Base-by-base conservation (phyloP, 225 moss, liverwort and hornwort genomes). In the Asterella californica region DNA sequence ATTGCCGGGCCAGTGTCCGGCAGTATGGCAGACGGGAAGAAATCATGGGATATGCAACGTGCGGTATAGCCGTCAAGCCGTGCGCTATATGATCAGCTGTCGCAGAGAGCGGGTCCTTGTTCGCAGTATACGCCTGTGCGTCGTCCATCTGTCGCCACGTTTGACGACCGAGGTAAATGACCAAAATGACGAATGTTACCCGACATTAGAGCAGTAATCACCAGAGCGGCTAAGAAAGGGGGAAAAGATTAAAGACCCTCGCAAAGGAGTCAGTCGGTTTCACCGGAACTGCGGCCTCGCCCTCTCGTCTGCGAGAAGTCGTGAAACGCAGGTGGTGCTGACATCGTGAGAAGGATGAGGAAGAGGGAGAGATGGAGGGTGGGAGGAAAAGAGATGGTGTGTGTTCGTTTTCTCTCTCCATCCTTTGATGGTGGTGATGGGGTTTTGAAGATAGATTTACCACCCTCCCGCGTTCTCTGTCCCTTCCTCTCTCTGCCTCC, bases 271-370 rank as follows among this genome's bases (percentile, higher is more conserved):
- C 65, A 15, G 65, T 65, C 21, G 32, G 68, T 69, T 32, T 69
- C 22, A 42, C 21, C 9, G 19, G 68, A 69, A 38, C 32, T 15
- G 68, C 32, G 38, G 32, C 71, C 46, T 6, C 71, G 46, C 27
- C 25, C 2, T 47, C 46, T 69, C 21, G 68, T 42, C 46, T 71
- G 42, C 46, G 42, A 27, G 42, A 47, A 33, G 65, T 65, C 33
- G 65, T 65, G 65, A 32, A 65, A 32, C 65, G 33, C 65, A 65
- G 65, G 10, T 65, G 65, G 63, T 65, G 65, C 65, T 65, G 65
- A 65, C 65, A 65, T 65, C 65, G 65, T 65, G 65, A 17, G 32
- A 33, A 65, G 65, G 65, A 65, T 32, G 32, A 65, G 30, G 65
- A 65, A 33, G 65, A 65, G 65, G 65, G 30, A 32, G 65, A 65